phyloP scores from a whole-genome alignment of 1,284 basidiomycete species.

The Leccinum ponderosum region DNA sequence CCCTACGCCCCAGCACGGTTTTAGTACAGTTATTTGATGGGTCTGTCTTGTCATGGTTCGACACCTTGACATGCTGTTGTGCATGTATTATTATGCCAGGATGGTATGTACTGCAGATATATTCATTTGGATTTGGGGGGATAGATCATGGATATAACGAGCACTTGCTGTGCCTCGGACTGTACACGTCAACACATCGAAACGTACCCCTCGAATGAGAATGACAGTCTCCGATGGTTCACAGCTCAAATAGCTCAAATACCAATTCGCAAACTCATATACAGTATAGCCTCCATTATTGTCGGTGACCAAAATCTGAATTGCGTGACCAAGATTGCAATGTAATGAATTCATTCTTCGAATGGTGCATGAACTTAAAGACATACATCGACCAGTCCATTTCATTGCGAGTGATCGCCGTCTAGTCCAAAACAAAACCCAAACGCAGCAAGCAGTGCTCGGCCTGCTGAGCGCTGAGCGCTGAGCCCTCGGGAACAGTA shows the following conservation, averaged over 20 bases:
- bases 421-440: background rate
- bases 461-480: background rate
- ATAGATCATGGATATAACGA: background rate
- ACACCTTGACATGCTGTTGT: background rate
- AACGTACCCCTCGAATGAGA: background rate
- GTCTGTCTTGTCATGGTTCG: background rate
- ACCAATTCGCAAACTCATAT: background rate
- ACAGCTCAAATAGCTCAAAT: background rate
- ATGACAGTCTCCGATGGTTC: background rate
- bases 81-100: slow-evolving; percentile 7
- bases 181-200: background rate
- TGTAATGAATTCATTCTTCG: background rate
- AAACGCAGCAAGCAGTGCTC: background rate
- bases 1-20: background rate
- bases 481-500: background rate
- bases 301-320: background rate
- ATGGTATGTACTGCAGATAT: background rate
- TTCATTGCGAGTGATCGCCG: background rate
- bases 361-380: background rate
- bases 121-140: background rate
- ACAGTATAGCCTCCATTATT: background rate
- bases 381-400: background rate
- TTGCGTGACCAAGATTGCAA: background rate
- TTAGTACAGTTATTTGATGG: slow-evolving; percentile 2
- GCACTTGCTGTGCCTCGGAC: background rate